These are phyloP conservation scores for Fusarium continuum DNA, from an alignment of 2,329 filamentous ascomycete species.

Conservation along the genomic window DNA sequence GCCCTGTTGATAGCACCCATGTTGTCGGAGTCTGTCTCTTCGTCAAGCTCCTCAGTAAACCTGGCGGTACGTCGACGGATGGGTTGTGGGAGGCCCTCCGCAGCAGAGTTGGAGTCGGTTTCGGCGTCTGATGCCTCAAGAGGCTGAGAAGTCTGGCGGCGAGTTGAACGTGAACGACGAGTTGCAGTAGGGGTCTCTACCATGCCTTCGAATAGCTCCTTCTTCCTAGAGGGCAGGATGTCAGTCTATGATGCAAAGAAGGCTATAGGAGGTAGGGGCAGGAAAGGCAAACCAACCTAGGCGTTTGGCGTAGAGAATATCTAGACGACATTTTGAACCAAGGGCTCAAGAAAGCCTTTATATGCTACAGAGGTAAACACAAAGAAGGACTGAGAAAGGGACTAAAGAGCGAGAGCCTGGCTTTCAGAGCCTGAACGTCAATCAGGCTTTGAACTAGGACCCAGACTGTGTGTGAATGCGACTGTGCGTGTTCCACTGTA, in stretches of 20 bases:
- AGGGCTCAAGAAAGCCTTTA: constrained; percentile 33
- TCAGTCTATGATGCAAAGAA: constrained; percentile 4
- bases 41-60: constrained; percentile 61
- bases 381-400: neutral
- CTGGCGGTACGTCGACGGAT: constrained; percentile 59
- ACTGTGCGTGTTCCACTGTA: constrained; percentile 14
- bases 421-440: neutral
- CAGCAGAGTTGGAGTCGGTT: constrained; percentile 57
- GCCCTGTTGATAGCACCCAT: constrained; percentile 44
- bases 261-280: neutral
- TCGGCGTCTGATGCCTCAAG: constrained; percentile 60
- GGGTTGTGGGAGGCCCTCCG: constrained; percentile 52
- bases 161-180: constrained; percentile 57
- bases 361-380: constrained; percentile 23
- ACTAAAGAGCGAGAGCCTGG: constrained; percentile 3
- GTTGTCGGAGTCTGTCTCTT: constrained; percentile 48
- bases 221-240: constrained; percentile 57
- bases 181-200: constrained; percentile 65
- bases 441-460: constrained; percentile 15
- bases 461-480: constrained; percentile 10
- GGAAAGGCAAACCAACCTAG: constrained; percentile 44
- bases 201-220: constrained; percentile 70
- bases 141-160: constrained; percentile 61
- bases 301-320: constrained; percentile 52
- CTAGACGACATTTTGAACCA: constrained; percentile 49